phyloP scores from a whole-genome alignment of 768 basidiomycete genomes.

The Exidia glandulosa region DNA sequence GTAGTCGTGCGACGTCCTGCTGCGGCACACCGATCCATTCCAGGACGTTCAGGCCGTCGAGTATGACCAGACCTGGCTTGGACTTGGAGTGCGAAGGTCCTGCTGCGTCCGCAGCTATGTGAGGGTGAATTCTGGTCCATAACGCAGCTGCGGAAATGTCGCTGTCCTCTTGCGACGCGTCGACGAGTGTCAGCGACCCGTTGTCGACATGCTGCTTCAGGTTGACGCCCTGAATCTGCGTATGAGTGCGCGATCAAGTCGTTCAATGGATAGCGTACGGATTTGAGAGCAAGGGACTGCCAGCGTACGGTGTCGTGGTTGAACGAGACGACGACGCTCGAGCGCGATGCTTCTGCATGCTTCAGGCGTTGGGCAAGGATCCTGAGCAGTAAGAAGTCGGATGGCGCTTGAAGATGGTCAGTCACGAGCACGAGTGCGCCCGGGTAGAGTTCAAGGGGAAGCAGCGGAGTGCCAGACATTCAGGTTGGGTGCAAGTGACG shows the following conservation, averaged over 20 bases:
- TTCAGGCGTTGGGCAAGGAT: constrained; percentile 44
- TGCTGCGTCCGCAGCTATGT: neutral
- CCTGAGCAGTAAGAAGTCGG: constrained; percentile 60
- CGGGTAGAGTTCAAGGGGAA: neutral
- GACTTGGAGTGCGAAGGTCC: neutral
- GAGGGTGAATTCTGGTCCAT: neutral
- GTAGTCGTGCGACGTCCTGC: constrained; percentile 43
- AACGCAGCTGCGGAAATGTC: neutral
- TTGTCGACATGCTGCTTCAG: neutral
- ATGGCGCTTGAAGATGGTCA: constrained; percentile 59
- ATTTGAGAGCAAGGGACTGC: constrained; percentile 52
- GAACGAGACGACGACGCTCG: constrained; percentile 40
- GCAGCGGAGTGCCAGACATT: neutral
- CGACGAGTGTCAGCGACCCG: neutral
- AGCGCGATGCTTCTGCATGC: constrained; percentile 17
- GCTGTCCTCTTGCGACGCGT: neutral
- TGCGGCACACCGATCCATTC: constrained; percentile 59
- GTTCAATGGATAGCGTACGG: constrained; percentile 30
- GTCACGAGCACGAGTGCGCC: constrained; percentile 43
- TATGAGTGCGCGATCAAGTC: neutral
- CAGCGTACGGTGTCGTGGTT: constrained; percentile 48
- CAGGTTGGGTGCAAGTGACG: no score
- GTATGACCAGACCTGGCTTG: constrained; percentile 34
- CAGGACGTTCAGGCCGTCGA: constrained; percentile 60
- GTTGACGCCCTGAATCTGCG: neutral